These are phyloP conservation scores for Candida vartiovaarae DNA, from an alignment of 805 yeast genomes.

Conservation along the genomic window DNA sequence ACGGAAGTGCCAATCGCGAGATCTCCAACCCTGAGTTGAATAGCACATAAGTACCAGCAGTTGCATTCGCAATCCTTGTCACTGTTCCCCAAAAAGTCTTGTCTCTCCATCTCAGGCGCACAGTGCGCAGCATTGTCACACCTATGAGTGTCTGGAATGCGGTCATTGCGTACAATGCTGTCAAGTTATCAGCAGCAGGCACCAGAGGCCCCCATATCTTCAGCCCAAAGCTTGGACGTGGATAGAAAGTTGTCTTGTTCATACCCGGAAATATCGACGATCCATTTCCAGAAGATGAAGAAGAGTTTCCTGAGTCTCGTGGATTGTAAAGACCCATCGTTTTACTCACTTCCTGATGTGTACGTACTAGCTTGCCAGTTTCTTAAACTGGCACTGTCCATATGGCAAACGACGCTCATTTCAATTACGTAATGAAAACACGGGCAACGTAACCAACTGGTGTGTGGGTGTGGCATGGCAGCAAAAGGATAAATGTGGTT, in stretches of 20 bases:
- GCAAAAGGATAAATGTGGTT: neutral
- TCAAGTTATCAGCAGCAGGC: constrained; percentile 61
- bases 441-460: neutral
- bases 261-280: neutral
- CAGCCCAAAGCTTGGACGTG: constrained; percentile 54
- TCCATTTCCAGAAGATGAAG: neutral
- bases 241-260: constrained; percentile 15
- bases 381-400: no score
- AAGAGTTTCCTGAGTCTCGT: neutral
- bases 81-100: constrained; percentile 23
- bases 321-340: constrained; percentile 4
- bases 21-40: constrained; percentile 51
- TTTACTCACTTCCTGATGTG: neutral
- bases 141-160: constrained; percentile 51
- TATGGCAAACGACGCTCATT: no score
- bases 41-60: constrained; percentile 40
- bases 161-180: constrained; percentile 45
- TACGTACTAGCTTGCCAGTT: no score
- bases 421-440: neutral
- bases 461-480: neutral
- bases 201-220: constrained; percentile 63
- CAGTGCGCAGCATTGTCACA: constrained; percentile 21
- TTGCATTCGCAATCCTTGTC: constrained; percentile 26
- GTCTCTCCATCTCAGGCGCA: constrained; percentile 20
- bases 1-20: constrained; percentile 39